Percentiles rank a stretch among this genome's conserved stretches.
phyloP scores from a whole-genome alignment of 768 basidiomycete genomes.

The Astraeus odoratus region DNA sequence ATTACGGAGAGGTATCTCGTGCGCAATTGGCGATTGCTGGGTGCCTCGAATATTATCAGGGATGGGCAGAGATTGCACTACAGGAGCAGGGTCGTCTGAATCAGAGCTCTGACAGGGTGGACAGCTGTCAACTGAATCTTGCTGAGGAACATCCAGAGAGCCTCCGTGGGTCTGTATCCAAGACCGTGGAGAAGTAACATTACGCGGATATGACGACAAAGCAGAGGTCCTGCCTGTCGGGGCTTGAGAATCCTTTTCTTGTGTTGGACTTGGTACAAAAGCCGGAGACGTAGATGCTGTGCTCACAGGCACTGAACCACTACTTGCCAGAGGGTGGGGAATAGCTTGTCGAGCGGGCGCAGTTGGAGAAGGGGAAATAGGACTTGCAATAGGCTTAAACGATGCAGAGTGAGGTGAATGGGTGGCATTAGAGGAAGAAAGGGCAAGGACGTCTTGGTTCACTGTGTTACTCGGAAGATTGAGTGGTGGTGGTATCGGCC shows the following conservation, averaged over 20 bases:
- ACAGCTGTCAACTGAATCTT: slow-evolving; percentile 15
- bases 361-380: slow-evolving; percentile 24
- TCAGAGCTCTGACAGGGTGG: slow-evolving; percentile 17
- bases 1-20: slow-evolving; percentile 37
- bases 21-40: slow-evolving; percentile 19
- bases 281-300: slow-evolving; percentile 11
- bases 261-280: slow-evolving; percentile 4
- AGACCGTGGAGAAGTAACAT: slow-evolving; percentile 7
- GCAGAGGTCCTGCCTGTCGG: slow-evolving; percentile 10
- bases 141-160: slow-evolving; percentile 16
- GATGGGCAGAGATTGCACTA: slow-evolving; percentile 34
- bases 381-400: slow-evolving; percentile 32
- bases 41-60: slow-evolving; percentile 30
- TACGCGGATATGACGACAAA: slow-evolving; percentile 8
- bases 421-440: slow-evolving; percentile 8
- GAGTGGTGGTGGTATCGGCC: slow-evolving; percentile 15
- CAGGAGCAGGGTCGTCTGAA: slow-evolving; percentile 27
- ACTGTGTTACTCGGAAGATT: slow-evolving; percentile 4
- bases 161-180: slow-evolving; percentile 8
- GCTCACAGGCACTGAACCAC: slow-evolving; percentile 3
- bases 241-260: slow-evolving; percentile 16
- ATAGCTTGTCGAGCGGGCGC: neutral
- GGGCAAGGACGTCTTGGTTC: slow-evolving; percentile 2
- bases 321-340: neutral
- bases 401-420: slow-evolving; percentile 33